Evolutionary conservation across 306 rosid species (phyloP).

Genomic region (Corylus heterophylla): DNA sequence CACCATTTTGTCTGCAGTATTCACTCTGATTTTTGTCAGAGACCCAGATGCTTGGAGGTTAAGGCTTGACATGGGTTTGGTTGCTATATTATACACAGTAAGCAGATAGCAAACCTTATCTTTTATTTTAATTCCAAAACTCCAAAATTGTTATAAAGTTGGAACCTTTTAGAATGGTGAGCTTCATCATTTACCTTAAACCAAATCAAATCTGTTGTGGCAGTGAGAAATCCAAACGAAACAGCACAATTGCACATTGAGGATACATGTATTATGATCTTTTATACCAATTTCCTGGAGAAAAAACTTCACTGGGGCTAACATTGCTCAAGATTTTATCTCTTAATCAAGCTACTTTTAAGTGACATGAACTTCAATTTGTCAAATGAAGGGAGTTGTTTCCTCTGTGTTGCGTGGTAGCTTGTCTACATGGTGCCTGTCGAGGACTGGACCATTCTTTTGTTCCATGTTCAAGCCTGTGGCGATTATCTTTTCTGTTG

Average conservation of each 20-base stretch:
- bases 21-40: slow-evolving; percentile 30
- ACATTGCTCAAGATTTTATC: neutral
- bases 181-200: neutral
- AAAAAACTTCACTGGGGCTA: neutral
- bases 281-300: neutral
- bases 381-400: slow-evolving; percentile 35
- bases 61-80: slow-evolving; percentile 30
- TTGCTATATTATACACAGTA: slow-evolving; percentile 36
- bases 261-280: neutral
- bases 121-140: neutral
- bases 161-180: neutral
- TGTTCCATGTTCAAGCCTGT: slow-evolving; percentile 58
- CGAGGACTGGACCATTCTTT: slow-evolving; percentile 43
- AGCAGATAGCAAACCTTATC: slow-evolving; percentile 24
- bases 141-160: neutral
- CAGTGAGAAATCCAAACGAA: neutral
- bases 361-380: slow-evolving; percentile 32
- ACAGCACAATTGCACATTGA: neutral
- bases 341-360: neutral
- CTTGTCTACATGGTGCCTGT: slow-evolving; percentile 36
- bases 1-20: slow-evolving; percentile 26
- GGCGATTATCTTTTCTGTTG: slow-evolving; percentile 41
- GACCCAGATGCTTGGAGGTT: slow-evolving; percentile 39
- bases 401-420: slow-evolving; percentile 22
- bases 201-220: neutral